Evolutionary conservation across 805 yeast species (phyloP).

Genomic region (Cyberlindnera sargentensis): DNA sequence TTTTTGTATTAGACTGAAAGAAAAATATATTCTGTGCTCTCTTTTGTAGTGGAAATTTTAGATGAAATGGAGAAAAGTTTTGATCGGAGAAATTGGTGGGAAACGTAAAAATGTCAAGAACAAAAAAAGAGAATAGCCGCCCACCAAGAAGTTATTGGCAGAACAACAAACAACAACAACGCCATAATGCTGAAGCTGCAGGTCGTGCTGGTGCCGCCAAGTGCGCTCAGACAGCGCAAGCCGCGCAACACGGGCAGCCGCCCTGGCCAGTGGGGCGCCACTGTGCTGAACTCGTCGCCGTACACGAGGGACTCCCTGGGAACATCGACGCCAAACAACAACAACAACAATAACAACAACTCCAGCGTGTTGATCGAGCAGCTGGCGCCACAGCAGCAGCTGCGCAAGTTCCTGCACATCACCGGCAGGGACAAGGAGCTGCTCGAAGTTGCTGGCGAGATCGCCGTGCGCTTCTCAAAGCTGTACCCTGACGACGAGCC

Average conservation of each 20-base stretch:
- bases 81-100: too few species aligned
- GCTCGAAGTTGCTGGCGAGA: conserved; percentile 43
- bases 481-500: conserved; percentile 59
- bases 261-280: conserved; percentile 1
- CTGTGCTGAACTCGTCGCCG: conserved; percentile 8
- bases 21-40: neutral
- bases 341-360: neutral
- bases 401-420: conserved; percentile 57
- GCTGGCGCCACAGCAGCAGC: conserved; percentile 17
- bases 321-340: conserved; percentile 32
- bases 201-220: conserved; percentile 37
- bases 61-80: too few species aligned
- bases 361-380: conserved; percentile 3
- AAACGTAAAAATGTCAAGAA: too few species aligned
- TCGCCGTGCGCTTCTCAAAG: conserved; percentile 47
- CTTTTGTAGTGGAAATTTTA: neutral
- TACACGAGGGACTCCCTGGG: conserved; percentile 23
- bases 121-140: too few species aligned
- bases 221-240: conserved; percentile 20
- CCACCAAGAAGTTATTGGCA: too few species aligned
- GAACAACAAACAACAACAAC: too few species aligned
- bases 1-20: neutral
- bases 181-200: conserved; percentile 35
- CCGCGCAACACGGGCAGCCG: neutral
- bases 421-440: conserved; percentile 43